Evolutionary conservation across 2,329 filamentous ascomycete species (phyloP), one percentile per base, ranked within the genome.

Genomic region (Claviceps arundinis): DNA sequence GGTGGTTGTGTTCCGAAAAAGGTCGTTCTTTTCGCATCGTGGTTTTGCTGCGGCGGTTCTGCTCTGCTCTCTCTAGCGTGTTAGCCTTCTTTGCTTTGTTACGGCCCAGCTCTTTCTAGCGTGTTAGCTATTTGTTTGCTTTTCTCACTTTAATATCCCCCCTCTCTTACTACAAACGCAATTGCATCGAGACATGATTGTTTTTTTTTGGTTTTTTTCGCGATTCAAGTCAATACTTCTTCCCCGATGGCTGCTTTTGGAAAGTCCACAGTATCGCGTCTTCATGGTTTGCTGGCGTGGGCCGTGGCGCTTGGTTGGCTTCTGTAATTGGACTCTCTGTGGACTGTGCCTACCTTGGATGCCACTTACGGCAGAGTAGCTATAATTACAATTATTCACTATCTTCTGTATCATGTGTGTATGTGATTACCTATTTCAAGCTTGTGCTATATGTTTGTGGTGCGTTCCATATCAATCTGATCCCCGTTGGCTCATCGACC

Each of bases 291-390:
- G n/a, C 6, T 42, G 26, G 26, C 26, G 2, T n/a, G 14, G 34
- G 42, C 42, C 43, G 37, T 43, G 37, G 24, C 11, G 8, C 26
- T 30, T 30, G 26, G 26, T 50, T 16, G 44, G 6, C 13, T 47
- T 44, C 37, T 50, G 43, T 24, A 9, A 41, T 34, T 38, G 40
- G 38, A 50, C 26, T 30, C 26, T 48, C 17, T 50, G n/a, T n/a
- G n/a, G n/a, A n/a, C n/a, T n/a, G 43, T 44, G 48, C 48, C 52
- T 47, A 17, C 44, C 47, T 46, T 37, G 17, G 37, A 34, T 37
- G 11, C 37, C 8, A 13, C 45, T 14, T 48, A 14, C 37, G 9
- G 17, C 22, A 45, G 19, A 34, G 34, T 50, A 53, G 42, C 47
- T 43, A 30, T 30, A 30, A 30, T 30, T 17, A 26, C n/a, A 8